Percentiles rank a stretch among this genome's conserved stretches.
Conservation (phyloP, 495 filamentous ascomycete species). For the Cercophora samala region DNA sequence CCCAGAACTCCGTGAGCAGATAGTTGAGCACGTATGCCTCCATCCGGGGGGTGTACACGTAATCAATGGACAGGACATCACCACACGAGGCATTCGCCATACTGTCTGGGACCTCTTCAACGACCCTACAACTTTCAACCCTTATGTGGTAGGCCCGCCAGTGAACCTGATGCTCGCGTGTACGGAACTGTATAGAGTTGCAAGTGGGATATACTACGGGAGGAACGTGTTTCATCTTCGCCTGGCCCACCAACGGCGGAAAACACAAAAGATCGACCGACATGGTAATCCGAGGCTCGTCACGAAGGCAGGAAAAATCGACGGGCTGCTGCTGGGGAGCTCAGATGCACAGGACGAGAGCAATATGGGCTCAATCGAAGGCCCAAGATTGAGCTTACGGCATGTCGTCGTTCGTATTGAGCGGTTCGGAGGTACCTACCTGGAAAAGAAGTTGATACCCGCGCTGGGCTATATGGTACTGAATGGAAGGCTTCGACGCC, state of each 20-base stretch:
- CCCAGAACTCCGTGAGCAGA: constrained; percentile 21
- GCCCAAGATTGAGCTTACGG: constrained; percentile 30
- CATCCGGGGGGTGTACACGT: constrained; percentile 6
- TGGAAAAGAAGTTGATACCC: constrained; percentile 12
- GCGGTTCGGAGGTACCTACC: constrained; percentile 26
- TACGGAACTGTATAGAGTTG: constrained; percentile 33
- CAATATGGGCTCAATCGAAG: background rate
- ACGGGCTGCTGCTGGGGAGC: constrained; percentile 2
- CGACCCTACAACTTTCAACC: background rate
- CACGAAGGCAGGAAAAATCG: constrained; percentile 7
- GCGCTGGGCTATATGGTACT: constrained; percentile 30
- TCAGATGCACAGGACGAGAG: background rate
- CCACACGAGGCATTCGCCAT: background rate
- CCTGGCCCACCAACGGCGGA: constrained; percentile 23
- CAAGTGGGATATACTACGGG: constrained; percentile 35
- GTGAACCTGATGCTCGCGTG: constrained; percentile 35
- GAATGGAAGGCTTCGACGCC: constrained; percentile 25
- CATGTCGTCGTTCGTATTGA: constrained; percentile 27
- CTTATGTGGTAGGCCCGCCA: constrained; percentile 13
- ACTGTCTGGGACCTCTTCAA: background rate
- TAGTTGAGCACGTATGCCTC: constrained; percentile 20
- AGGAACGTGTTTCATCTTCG: constrained; percentile 34
- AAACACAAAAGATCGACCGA: constrained; percentile 2
- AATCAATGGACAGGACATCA: background rate
- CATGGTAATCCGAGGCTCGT: background rate